Evolutionary conservation across 345 rosid species (phyloP), one percentile per base, ranked within the genome.

Genomic region (Zanthoxylum bungeanum): DNA sequence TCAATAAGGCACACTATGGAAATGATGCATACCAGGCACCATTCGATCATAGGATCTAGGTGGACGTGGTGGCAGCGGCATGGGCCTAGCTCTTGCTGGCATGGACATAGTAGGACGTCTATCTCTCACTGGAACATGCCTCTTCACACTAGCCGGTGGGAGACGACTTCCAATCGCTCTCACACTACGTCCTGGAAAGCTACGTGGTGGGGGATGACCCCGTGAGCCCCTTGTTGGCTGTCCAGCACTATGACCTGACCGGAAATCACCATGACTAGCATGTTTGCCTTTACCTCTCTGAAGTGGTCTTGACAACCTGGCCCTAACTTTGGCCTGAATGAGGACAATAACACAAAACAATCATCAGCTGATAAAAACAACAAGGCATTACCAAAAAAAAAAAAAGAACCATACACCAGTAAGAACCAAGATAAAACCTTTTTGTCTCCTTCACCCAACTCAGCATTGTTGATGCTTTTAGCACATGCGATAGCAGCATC

Each of bases 401-500:
- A 51, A 2, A 66, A 25, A 72, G 9, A 72, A 56, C 4, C 51
- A 63, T 34, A 39, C 49, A 4, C 49, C 31, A 39, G 14, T 42
- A 46, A 49, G 58, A 76, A 73, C 40, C 12, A 25, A 51, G 22
- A 69, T 76, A 30, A 27, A 80, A 95, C 99, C 93, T 89, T 91
- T 82, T 69, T 69, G 69, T 89, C 91, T 46, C 94, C 98, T 66
- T 80, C 94, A 36, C 96, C 99, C 80, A 95, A 70, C 64, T 91
- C 99, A 1, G 91, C 81, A 78, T 95, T 95, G 82, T 91, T 95
- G 77, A 95, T 91, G 76, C 90, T 76, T 85, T 95, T 95, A 34
- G 96, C 93, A 86, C 98, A 95, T 19, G 72, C 78, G 70, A 95
- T 94, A 16, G 99, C 98, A 75, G 98, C 90, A 63, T 89, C 99